Percentiles rank a stretch among this genome's conserved stretches.
phyloP scores from a whole-genome alignment of 78 protist species.

The Pirum gemmata region DNA sequence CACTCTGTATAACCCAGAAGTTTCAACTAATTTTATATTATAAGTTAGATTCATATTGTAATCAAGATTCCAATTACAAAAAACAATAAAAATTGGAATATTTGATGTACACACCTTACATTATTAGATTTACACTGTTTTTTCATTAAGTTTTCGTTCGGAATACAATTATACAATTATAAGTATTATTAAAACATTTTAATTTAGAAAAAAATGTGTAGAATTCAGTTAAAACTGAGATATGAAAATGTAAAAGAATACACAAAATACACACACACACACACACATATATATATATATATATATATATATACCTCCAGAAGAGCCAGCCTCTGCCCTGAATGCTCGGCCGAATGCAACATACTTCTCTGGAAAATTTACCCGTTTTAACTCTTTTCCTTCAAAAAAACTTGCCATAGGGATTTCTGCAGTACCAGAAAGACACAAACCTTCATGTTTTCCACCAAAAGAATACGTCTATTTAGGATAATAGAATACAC shows the following conservation, averaged over 20 bases:
- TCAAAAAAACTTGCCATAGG: slow-evolving; percentile 67
- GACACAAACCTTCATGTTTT: slow-evolving; percentile 49
- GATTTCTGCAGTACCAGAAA: slow-evolving; percentile 78
- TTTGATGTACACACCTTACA: too few relatives aligned
- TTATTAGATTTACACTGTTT: too few relatives aligned
- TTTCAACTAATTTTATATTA: neutral
- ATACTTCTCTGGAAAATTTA: slow-evolving; percentile 55
- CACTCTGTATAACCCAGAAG: slow-evolving; percentile 74
- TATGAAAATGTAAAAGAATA: too few relatives aligned
- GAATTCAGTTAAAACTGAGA: too few relatives aligned
- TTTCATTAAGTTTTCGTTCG: too few relatives aligned
- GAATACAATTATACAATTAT: too few relatives aligned
- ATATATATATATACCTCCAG: neutral
- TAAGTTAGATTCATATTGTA: too few relatives aligned
- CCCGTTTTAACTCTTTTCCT: neutral
- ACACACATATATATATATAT: neutral
- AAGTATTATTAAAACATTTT: too few relatives aligned
- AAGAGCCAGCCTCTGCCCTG: slow-evolving; percentile 66
- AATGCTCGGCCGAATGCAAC: slow-evolving; percentile 74
- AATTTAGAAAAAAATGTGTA: too few relatives aligned
- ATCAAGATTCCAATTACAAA: too few relatives aligned
- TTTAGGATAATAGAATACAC: neutral
- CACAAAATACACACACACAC: too few relatives aligned
- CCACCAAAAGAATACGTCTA: slow-evolving; percentile 9
- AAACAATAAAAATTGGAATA: too few relatives aligned